Conservation (phyloP, 306 rosid species). For the Castanopsis chinensis region DNA sequence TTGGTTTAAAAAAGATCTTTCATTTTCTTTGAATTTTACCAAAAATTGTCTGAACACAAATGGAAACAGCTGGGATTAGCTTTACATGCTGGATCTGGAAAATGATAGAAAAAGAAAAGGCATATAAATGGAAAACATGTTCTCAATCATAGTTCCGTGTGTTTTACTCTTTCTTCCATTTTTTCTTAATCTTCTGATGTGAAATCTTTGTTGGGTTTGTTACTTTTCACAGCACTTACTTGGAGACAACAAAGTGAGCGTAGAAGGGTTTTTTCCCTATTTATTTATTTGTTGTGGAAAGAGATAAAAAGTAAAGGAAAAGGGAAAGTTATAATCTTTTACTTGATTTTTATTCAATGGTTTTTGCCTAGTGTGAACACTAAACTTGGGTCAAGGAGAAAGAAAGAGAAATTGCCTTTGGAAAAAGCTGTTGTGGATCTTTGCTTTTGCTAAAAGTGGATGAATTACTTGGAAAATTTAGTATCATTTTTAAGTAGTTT, state of each 20-base stretch:
- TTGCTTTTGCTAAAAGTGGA: slow-evolving; percentile 27
- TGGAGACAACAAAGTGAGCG: slow-evolving; percentile 27
- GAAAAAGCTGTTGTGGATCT: slow-evolving; percentile 14
- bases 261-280: slow-evolving; percentile 22
- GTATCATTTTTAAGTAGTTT: slow-evolving; percentile 13
- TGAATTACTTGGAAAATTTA: background rate
- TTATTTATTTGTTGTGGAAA: background rate
- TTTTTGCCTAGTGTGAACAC: slow-evolving; percentile 31
- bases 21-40: slow-evolving; percentile 7
- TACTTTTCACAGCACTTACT: slow-evolving; percentile 48
- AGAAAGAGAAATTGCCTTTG: background rate
- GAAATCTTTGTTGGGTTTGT: slow-evolving; percentile 36
- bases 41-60: slow-evolving; percentile 20
- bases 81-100: slow-evolving; percentile 64
- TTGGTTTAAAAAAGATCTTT: background rate
- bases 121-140: slow-evolving; percentile 32
- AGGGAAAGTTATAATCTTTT: slow-evolving; percentile 29
- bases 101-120: slow-evolving; percentile 26
- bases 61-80: slow-evolving; percentile 50
- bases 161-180: slow-evolving; percentile 43
- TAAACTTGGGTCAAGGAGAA: slow-evolving; percentile 18
- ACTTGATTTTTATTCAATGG: slow-evolving; percentile 28
- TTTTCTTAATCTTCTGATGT: slow-evolving; percentile 21
- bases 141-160: slow-evolving; percentile 53
- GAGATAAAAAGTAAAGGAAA: slow-evolving; percentile 14